Evolutionary conservation across 768 basidiomycete genomes (phyloP), one percentile per base, ranked within the genome.

Genomic region (Kondoa subrosea): DNA sequence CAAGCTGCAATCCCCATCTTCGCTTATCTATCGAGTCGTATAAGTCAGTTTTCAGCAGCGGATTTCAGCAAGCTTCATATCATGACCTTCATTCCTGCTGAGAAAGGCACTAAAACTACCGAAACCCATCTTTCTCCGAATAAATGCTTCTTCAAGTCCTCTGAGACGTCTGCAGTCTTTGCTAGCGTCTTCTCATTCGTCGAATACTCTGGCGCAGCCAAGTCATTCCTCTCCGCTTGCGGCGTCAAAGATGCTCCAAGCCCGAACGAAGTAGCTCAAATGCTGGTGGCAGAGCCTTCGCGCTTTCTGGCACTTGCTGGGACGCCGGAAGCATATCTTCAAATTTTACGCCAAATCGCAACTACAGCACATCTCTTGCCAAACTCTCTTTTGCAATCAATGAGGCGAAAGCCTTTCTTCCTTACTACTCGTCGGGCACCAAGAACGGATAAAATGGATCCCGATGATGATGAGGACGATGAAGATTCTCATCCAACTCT

Each of bases 201-300:
- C 63, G 85, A 93, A 75, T 95, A 93, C 75, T 92, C 91, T 1
- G 74, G 81, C 1, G 78, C 81, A 2, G 93, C 87, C 29, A 93
- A 91, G 72, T 80, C 82, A 2, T 96, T 99, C 78, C 80, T 99
- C 58, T 83, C 81, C 65, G 85, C 87, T 1, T 89, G 89, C 72
- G 93, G 95, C 14, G 88, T 91, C 17, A 87, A 85, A 74, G 85
- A 82, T 57, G 88, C 91, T 74, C 92, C 93, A 2, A 89, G 84
- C 58, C 83, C 91, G 2, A 85, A 89, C 66, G 40, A 72, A 63
- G 1, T 50, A 33, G 85, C 85, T 0, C 81, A 81, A 65, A 85
- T 84, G 65, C 76, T 91, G 57, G 76, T 92, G 26, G 80, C 80
- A 1, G 81, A 89, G 75, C 87, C 90, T 15, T 80, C 78, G 33